Evolutionary conservation across 1,139 yeast genomes (phyloP), one percentile per base, ranked within the genome.

Genomic region (Yamadazyma jaroonii): DNA sequence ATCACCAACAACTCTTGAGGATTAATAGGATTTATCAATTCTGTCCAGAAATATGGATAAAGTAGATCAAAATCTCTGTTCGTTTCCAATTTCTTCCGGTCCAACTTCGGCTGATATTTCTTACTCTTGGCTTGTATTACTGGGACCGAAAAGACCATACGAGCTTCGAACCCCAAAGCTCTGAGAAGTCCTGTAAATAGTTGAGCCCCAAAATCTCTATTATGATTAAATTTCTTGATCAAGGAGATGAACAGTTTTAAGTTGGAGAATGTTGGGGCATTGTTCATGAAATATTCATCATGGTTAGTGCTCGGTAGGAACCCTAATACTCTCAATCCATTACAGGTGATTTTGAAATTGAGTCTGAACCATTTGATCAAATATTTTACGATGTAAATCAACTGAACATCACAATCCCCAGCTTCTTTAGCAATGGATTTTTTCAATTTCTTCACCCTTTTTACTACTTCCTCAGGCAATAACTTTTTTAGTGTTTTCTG

Each of bases 41-140:
- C 73, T 8, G 70, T 64, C 73, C 73, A 67, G 41, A 53, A 65
- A 41, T 65, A 65, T 0, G 73, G 73, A 39, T 60, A 65, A 6
- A 67, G 44, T 10, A 66, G 44, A 42, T 67, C 73, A 40, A 58
- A 54, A 36, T 67, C 73, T 30, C 56, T 58, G 33, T 61, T 66
- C 5, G 51, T 39, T 6, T 42, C 39, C 1, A 63, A 38, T 28
- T 57, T 59, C 2, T 41, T 42, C 6, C 39, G 38, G 32, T 61
- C 60, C 9, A 56, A 34, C 21, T 47, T 49, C 2, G 71, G 70
- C 36, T 64, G 69, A 1, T 37, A 20, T 10, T 41, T 46, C 13
- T 44, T 46, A 4, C 49, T 47, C 23, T 44, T 44, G 1, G 46
- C n/a, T 0, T 61, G 50, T 4, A 65, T 36, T 13, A 62, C 45